Percentiles rank a stretch among this genome's conserved stretches.
Evolutionary conservation across 768 basidiomycete species (phyloP).

Genomic region (Boletellus emodensis): DNA sequence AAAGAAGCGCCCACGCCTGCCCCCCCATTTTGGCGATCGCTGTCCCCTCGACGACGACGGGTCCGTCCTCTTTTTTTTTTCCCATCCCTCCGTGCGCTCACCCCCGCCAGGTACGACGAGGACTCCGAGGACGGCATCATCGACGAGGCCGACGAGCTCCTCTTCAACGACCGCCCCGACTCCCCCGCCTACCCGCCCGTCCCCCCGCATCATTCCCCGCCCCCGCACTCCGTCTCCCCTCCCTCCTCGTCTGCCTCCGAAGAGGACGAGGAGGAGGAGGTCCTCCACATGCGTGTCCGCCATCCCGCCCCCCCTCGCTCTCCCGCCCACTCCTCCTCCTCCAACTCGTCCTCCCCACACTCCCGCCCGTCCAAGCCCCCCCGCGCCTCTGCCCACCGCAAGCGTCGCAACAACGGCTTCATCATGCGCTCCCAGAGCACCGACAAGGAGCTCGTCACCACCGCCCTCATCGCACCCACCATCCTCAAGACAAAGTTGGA

Average conservation of each 20-base stretch:
- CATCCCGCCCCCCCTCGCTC: conserved; percentile 32
- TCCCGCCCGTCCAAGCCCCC: conserved; percentile 28
- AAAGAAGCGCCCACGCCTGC: conserved; percentile 21
- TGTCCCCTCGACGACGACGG: conserved; percentile 53
- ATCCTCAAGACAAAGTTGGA: conserved; percentile 75
- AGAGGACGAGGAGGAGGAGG: conserved; percentile 47
- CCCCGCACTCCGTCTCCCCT: conserved; percentile 20
- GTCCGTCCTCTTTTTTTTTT: conserved; percentile 42
- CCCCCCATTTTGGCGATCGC: conserved; percentile 24
- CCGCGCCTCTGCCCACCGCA: conserved; percentile 17
- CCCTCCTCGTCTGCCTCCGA: conserved; percentile 34
- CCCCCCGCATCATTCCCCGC: conserved; percentile 21
- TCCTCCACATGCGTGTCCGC: conserved; percentile 60
- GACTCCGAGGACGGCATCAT: conserved; percentile 57
- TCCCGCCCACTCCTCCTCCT: conserved; percentile 37
- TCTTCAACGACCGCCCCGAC: conserved; percentile 23
- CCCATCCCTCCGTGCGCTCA: background rate
- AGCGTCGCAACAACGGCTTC: conserved; percentile 44
- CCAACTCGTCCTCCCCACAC: conserved; percentile 20
- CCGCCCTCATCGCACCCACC: conserved; percentile 74
- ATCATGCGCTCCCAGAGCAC: conserved; percentile 28
- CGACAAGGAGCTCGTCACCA: conserved; percentile 58
- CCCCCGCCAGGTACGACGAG: conserved; percentile 54
- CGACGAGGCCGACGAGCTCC: conserved; percentile 43
- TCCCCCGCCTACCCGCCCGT: conserved; percentile 7